A percentile compares a stretch with the other conserved stretches of the same genome.
Evolutionary conservation across 441 rosid genomes (phyloP).

Genomic region (Pelargonium cotyledonis): DNA sequence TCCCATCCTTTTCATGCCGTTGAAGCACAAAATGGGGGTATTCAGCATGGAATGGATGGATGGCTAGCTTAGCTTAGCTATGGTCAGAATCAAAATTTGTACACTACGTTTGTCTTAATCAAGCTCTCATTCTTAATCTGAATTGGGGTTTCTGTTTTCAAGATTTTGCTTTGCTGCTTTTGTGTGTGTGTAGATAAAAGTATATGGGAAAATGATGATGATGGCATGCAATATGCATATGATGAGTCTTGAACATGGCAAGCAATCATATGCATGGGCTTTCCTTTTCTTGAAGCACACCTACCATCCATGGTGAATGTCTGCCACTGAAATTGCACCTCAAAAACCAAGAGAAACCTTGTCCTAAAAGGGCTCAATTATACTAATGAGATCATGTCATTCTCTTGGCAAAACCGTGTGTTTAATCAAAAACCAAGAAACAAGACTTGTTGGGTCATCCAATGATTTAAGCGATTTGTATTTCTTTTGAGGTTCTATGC

Average conservation of each 20-base stretch:
- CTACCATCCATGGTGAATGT: conserved; percentile 34
- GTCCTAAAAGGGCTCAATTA: neutral
- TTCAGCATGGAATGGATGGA: conserved; percentile 23
- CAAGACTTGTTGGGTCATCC: no score
- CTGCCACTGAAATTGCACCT: conserved; percentile 34
- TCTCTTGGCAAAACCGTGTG: neutral
- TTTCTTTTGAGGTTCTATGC: no score
- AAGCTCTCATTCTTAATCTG: neutral
- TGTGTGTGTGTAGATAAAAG: neutral
- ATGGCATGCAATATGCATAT: conserved; percentile 1
- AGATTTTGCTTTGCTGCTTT: neutral
- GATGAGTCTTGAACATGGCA: conserved; percentile 21
- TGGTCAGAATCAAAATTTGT: conserved; percentile 19
- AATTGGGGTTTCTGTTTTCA: conserved; percentile 12
- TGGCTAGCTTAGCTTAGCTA: conserved; percentile 15
- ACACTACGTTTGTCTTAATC: conserved; percentile 20
- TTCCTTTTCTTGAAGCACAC: conserved; percentile 28
- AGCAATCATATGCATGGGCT: conserved; percentile 27
- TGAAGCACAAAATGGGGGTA: conserved; percentile 7
- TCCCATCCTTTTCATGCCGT: conserved; percentile 24
- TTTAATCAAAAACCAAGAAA: no score
- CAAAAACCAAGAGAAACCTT: neutral
- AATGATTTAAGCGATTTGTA: no score
- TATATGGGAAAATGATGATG: conserved; percentile 6
- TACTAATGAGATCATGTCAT: neutral